Evolutionary conservation across 1,284 basidiomycete species (phyloP).

Genomic region (Ceratobasidium sp.): DNA sequence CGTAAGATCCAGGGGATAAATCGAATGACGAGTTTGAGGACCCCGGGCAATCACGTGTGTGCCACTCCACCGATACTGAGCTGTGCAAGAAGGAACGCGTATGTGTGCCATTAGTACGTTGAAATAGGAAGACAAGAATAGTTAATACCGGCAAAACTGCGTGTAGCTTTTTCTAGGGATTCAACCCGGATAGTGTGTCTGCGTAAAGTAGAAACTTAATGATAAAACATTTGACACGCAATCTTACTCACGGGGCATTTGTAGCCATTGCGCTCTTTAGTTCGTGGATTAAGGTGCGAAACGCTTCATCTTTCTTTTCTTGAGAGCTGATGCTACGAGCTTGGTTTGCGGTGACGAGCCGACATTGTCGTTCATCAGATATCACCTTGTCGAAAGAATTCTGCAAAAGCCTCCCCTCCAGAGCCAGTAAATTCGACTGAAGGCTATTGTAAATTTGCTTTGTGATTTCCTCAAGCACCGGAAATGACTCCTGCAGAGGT

Average conservation of each 20-base stretch:
- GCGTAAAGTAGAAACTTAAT: background rate
- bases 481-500: constrained; percentile 1
- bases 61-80: constrained; percentile 26
- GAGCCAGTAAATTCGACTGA: background rate
- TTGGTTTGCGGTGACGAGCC: background rate
- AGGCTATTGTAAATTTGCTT: constrained; percentile 18
- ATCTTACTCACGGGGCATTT: constrained; percentile 3
- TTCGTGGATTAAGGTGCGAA: background rate
- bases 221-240: background rate
- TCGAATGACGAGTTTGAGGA: constrained; percentile 22
- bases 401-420: constrained; percentile 11
- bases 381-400: constrained; percentile 3
- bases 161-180: background rate
- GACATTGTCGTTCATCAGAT: constrained; percentile 7
- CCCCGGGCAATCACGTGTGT: background rate
- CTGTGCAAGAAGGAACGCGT: background rate
- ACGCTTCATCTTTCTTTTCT: background rate
- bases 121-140: too few relatives aligned
- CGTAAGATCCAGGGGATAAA: constrained; percentile 46
- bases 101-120: too few relatives aligned
- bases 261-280: constrained; percentile 15
- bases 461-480: constrained; percentile 25
- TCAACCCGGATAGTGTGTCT: constrained; percentile 13
- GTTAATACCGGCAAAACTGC: background rate
- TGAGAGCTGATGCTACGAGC: background rate